Conservation (phyloP, 441 rosid genomes). For the Populus hybrid region DNA sequence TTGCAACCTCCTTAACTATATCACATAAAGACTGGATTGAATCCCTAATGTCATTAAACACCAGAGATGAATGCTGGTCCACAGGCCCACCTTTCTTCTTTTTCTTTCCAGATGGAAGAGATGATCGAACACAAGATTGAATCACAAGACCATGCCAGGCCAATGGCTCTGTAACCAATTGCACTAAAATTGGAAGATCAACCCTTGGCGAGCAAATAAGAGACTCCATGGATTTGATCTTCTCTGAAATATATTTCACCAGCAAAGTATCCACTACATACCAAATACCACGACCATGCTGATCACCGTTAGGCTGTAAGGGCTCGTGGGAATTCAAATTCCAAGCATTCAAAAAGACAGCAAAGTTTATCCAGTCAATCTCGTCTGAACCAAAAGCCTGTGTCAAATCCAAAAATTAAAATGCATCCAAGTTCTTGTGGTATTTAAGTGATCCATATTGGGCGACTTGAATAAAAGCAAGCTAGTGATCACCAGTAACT, state of each 20-base stretch:
- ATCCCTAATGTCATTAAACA: constrained; percentile 41
- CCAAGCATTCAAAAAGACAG: constrained; percentile 85
- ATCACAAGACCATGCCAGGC: constrained; percentile 85
- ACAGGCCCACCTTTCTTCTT: constrained; percentile 70
- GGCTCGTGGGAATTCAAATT: constrained; percentile 61
- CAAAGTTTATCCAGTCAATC: constrained; percentile 84
- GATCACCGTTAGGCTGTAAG: constrained; percentile 30
- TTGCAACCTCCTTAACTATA: constrained; percentile 50
- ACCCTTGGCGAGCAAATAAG: constrained; percentile 40
- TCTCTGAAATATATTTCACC: constrained; percentile 49
- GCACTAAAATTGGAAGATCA: constrained; percentile 57
- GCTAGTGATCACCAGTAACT: neutral
- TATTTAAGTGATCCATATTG: neutral
- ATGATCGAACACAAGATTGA: constrained; percentile 70
- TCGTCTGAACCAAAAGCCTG: constrained; percentile 74
- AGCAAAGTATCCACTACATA: constrained; percentile 52
- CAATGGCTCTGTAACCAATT: constrained; percentile 76
- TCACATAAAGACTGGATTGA: constrained; percentile 43
- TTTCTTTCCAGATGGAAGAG: constrained; percentile 85
- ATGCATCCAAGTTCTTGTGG: neutral
- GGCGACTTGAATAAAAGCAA: neutral
- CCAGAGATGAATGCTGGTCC: constrained; percentile 44
- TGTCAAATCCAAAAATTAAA: constrained; percentile 22
- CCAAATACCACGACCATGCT: constrained; percentile 40
- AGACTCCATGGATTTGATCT: constrained; percentile 44